These are phyloP conservation scores for Funneliformis mosseae DNA, from an alignment of 192 early-diverging fungal species.

Conservation along the genomic window DNA sequence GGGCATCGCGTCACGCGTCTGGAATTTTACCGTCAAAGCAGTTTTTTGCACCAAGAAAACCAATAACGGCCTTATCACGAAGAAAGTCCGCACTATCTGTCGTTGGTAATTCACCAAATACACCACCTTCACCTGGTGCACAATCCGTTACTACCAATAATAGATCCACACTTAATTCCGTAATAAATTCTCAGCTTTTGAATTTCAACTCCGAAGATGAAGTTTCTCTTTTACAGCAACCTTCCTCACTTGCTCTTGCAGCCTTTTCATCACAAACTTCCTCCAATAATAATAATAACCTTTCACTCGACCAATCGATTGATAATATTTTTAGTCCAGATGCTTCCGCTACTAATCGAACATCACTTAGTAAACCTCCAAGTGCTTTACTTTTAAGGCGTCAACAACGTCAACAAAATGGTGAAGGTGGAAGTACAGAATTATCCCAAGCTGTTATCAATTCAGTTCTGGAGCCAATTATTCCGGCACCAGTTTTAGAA, in stretches of 20 bases:
- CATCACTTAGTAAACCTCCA: background rate
- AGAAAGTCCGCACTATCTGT: background rate
- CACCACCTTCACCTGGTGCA: background rate
- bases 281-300: background rate
- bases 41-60: conserved; percentile 34
- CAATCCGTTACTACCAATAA: background rate
- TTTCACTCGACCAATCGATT: conserved; percentile 15
- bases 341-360: background rate
- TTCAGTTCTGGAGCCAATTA: conserved; percentile 16
- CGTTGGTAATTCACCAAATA: background rate
- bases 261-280: background rate
- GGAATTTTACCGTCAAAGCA: conserved; percentile 33
- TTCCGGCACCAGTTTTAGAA: conserved; percentile 2
- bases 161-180: background rate
- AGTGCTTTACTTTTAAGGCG: conserved; percentile 18
- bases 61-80: conserved; percentile 1
- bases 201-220: background rate
- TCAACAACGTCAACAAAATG: conserved; percentile 2
- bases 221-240: background rate
- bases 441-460: conserved; percentile 11
- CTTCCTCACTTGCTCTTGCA: background rate
- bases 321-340: conserved; percentile 6
- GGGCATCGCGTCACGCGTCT: conserved; percentile 30
- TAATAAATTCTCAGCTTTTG: background rate
- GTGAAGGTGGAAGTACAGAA: conserved; percentile 1